Evolutionary conservation across 179 eudicot genomes (phyloP).

Genomic region (Gypsophila paniculata): DNA sequence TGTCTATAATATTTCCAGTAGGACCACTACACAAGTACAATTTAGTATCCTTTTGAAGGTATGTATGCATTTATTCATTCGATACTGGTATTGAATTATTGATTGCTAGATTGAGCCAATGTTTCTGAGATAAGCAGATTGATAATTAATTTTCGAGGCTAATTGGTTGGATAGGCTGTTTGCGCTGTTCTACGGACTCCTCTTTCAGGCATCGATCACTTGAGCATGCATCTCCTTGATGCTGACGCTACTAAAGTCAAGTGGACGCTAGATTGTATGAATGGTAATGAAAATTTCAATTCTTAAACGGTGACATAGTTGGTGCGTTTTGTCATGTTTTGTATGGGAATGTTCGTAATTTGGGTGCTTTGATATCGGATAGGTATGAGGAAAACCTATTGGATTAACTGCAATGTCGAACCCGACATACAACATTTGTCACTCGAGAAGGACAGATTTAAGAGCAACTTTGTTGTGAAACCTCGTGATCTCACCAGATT

Average conservation of each 20-base stretch:
- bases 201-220: constrained; percentile 61
- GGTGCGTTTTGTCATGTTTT: neutral
- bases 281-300: constrained; percentile 38
- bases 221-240: constrained; percentile 52
- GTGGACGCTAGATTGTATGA: constrained; percentile 75
- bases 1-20: constrained; percentile 43
- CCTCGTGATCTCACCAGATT: constrained; percentile 93
- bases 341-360: neutral
- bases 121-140: neutral
- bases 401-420: constrained; percentile 86
- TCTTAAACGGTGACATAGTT: neutral
- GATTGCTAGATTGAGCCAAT: neutral
- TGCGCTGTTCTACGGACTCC: constrained; percentile 91
- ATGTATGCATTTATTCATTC: neutral
- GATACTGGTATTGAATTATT: neutral
- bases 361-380: constrained; percentile 11
- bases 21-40: constrained; percentile 46
- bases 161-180: constrained; percentile 47
- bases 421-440: constrained; percentile 87
- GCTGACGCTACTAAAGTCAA: constrained; percentile 73
- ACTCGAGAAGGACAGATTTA: constrained; percentile 68
- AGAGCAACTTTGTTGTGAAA: constrained; percentile 76
- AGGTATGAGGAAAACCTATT: constrained; percentile 82
- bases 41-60: constrained; percentile 95
- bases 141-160: neutral